These are phyloP conservation scores for Ceratocystis huliohia DNA, from an alignment of 2,329 filamentous ascomycete species.

Conservation along the genomic window DNA sequence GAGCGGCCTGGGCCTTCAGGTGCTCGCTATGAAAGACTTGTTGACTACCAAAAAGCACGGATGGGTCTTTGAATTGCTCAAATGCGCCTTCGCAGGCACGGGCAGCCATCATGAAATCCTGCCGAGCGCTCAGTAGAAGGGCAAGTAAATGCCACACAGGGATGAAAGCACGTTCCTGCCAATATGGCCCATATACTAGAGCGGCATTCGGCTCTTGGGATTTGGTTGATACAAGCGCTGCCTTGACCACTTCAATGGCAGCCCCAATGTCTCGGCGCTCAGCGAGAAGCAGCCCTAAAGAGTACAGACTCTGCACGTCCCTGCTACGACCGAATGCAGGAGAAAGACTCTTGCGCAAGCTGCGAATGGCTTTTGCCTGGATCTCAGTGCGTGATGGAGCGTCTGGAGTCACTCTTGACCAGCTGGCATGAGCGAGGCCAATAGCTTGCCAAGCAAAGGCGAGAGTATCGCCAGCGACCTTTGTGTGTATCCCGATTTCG, in stretches of 20 bases:
- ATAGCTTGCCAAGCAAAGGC: constrained; percentile 71
- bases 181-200: constrained; percentile 38
- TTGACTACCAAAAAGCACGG: constrained; percentile 54
- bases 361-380: constrained; percentile 64
- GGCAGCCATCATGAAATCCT: constrained; percentile 69
- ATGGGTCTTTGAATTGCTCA: constrained; percentile 68
- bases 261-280: constrained; percentile 69
- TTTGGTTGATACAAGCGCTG: constrained; percentile 53
- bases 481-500: constrained; percentile 28
- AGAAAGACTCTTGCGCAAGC: constrained; percentile 59
- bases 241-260: constrained; percentile 72
- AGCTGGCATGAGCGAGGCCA: constrained; percentile 73
- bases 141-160: constrained; percentile 86
- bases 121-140: constrained; percentile 70
- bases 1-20: constrained; percentile 38
- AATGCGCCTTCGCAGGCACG: constrained; percentile 82
- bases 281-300: constrained; percentile 71
- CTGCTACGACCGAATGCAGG: constrained; percentile 51
- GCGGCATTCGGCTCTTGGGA: constrained; percentile 34
- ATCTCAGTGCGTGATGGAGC: constrained; percentile 56
- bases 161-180: constrained; percentile 54
- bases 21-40: constrained; percentile 52
- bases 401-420: constrained; percentile 72
- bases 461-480: constrained; percentile 47
- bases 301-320: constrained; percentile 67